Base-by-base conservation (phyloP, 805 yeast genomes). In the Wickerhamomyces ciferrii region DNA sequence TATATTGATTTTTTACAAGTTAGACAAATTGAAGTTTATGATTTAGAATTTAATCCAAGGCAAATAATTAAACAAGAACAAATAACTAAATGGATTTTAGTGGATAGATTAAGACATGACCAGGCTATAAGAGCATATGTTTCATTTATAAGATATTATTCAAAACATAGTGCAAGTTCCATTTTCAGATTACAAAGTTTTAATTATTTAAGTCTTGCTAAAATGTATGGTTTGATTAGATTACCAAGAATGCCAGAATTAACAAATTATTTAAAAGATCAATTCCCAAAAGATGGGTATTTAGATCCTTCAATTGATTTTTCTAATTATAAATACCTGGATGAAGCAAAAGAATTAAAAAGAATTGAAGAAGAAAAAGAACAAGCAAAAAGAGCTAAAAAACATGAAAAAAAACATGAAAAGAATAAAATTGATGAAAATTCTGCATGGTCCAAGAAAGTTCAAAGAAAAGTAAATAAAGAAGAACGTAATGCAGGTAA, bases 191-290 rank as follows among this genome's bases (percentile, higher is more conserved):
- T 87, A 21, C 76, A 76, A 43, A 66, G 79, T 8, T 66, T 94
- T 46, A 95, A 92, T 61, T 85, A 85, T 54, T 61, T 82, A 23
- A 85, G 83, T 0, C 52, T 86, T 8, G 96, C 94, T 1, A 75
- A 71, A 52, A 73, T 87, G 69, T 90, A 86, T 63, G 96, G 97
- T 1, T 65, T 94, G 2, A 65, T 87, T 39, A 74, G 97, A 54
- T 67, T 92, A 48, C 99, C 99, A 9, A 80, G 83, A 54, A 94
- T 95, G 98, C 99, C 99, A 0, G 99, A 94, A 60, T 67, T 81
- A 29, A 75, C 83, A 20, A 70, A 69, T 45, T 70, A 75, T 53
- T 68, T 82, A 2, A 53, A 67, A 35, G 52, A 60, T 14, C 78
- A 73, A 2, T 67, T 81, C 56, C 87, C 90, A 0, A 78, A 59